Evolutionary conservation across 441 rosid species (phyloP).

Genomic region (Pelargonium myrrhifolium): DNA sequence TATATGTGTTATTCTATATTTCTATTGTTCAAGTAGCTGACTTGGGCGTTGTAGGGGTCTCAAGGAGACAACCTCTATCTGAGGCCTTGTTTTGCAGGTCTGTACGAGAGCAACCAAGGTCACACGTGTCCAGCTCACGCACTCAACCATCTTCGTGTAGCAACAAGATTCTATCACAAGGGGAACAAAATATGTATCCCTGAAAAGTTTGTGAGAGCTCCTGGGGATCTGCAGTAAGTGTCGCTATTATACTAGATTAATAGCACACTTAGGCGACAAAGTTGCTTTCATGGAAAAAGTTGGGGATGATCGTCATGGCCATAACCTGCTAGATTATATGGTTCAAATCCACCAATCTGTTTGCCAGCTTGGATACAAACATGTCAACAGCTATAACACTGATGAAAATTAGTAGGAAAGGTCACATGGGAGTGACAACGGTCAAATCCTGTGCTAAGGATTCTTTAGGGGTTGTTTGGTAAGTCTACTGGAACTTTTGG

Average conservation of each 20-base stretch:
- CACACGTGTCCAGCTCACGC: too few species aligned
- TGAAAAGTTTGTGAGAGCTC: slow-evolving; percentile 64
- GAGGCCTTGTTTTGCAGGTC: too few species aligned
- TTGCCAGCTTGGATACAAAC: slow-evolving; percentile 49
- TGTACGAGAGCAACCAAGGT: too few species aligned
- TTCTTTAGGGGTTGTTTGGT: slow-evolving; percentile 31
- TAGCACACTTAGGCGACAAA: slow-evolving; percentile 73
- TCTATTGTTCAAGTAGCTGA: too few species aligned
- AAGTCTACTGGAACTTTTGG: too few species aligned
- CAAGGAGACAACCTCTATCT: too few species aligned
- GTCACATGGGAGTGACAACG: slow-evolving; percentile 56
- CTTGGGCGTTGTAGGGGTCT: too few species aligned
- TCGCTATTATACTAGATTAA: slow-evolving; percentile 83
- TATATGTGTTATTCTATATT: too few species aligned
- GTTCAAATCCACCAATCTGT: slow-evolving; percentile 81
- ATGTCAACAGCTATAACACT: slow-evolving; percentile 54
- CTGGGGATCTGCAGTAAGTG: slow-evolving; percentile 88
- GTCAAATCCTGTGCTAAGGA: slow-evolving; percentile 80
- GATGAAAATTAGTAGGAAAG: slow-evolving; percentile 78
- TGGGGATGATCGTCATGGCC: slow-evolving; percentile 81
- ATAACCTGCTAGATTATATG: slow-evolving; percentile 65
- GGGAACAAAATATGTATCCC: slow-evolving; percentile 60
- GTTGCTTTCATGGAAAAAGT: slow-evolving; percentile 94
- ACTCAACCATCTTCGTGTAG: too few species aligned
- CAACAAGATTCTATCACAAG: too few species aligned